Evolutionary conservation across 129 eudicot species (phyloP).

Genomic region (Helichrysum umbraculigerum): DNA sequence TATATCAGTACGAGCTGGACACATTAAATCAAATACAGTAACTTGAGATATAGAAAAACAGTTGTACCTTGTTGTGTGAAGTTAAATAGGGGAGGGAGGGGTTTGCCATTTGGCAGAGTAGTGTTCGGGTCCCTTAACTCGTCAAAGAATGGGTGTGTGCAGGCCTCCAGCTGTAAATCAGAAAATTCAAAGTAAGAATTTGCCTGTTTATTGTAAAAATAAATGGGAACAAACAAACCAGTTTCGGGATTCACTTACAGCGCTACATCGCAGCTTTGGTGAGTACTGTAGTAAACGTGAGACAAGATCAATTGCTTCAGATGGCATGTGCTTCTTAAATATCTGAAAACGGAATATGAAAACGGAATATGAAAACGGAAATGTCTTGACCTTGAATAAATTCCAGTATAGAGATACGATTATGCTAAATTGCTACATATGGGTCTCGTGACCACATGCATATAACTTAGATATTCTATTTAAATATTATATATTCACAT

Average conservation of each 20-base stretch:
- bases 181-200: background rate
- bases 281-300: slow-evolving; percentile 95
- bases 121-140: slow-evolving; percentile 73
- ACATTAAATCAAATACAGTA: background rate
- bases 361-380: slow-evolving; percentile 23
- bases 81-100: slow-evolving; percentile 87
- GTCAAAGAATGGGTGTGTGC: slow-evolving; percentile 94
- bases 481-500: background rate
- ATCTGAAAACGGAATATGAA: slow-evolving; percentile 44
- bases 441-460: background rate
- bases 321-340: slow-evolving; percentile 84
- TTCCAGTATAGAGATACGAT: background rate
- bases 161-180: slow-evolving; percentile 83
- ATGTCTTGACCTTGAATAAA: background rate
- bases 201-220: background rate
- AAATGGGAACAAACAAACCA: background rate
- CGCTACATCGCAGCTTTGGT: slow-evolving; percentile 78
- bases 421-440: too few species aligned
- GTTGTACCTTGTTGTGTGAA: slow-evolving; percentile 81
- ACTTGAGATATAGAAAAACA: background rate
- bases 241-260: slow-evolving; percentile 55
- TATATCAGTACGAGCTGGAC: background rate
- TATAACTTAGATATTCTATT: background rate
- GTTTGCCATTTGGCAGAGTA: slow-evolving; percentile 78
- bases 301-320: slow-evolving; percentile 88